These are phyloP conservation scores for Casuarina glauca DNA, from an alignment of 306 rosid genomes.

Conservation along the genomic window DNA sequence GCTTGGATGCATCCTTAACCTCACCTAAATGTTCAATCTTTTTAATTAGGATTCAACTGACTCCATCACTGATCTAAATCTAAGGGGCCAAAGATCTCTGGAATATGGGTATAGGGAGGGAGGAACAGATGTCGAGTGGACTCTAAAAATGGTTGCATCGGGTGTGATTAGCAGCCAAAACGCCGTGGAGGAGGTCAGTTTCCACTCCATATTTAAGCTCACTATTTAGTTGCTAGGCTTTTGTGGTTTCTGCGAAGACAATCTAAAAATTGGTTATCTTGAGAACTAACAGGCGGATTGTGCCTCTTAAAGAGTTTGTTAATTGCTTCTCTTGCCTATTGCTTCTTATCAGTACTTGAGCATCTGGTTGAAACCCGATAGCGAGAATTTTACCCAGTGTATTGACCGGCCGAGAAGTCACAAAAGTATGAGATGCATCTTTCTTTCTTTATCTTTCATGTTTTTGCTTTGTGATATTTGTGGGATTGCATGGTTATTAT, in stretches of 20 bases:
- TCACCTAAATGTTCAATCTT: conserved; percentile 24
- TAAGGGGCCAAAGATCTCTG: conserved; percentile 45
- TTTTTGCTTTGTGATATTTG: conserved; percentile 3
- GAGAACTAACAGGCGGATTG: background rate
- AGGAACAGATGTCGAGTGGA: conserved; percentile 61
- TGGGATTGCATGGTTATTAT: conserved; percentile 23
- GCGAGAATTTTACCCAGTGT: conserved; percentile 76
- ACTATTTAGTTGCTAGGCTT: background rate
- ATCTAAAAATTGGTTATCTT: background rate
- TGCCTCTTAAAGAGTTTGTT: background rate
- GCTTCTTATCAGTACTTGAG: conserved; percentile 60
- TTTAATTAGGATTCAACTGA: conserved; percentile 55
- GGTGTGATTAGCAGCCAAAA: conserved; percentile 43
- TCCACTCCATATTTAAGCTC: conserved; percentile 12
- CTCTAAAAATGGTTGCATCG: conserved; percentile 58
- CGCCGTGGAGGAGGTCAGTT: conserved; percentile 55
- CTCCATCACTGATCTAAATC: conserved; percentile 37
- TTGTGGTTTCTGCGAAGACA: conserved; percentile 22
- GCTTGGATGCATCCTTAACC: conserved; percentile 1
- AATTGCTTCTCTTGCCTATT: conserved; percentile 28
- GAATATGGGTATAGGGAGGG: conserved; percentile 49
- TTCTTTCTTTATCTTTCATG: conserved; percentile 20
- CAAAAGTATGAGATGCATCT: conserved; percentile 55
- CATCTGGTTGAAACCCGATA: conserved; percentile 71
- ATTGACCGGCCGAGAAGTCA: conserved; percentile 50